Conservation (phyloP, 2,329 filamentous ascomycete species). For the Orbilia oligospora region DNA sequence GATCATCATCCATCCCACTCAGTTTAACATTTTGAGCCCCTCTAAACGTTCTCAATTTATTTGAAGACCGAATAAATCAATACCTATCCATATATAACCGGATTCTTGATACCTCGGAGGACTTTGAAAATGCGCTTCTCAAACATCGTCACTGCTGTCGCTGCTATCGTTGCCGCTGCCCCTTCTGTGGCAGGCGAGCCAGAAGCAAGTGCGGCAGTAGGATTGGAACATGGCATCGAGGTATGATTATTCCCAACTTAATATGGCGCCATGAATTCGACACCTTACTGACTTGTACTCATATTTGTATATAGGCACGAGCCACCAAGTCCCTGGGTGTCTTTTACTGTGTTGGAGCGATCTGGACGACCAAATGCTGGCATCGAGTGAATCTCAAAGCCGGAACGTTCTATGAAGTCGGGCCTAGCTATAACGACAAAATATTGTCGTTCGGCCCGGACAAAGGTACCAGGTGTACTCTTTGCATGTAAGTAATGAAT, state of each 20-base stretch:
- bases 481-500: conserved; percentile 46
- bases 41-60: conserved; percentile 11
- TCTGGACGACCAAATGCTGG: conserved; percentile 44
- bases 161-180: neutral
- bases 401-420: conserved; percentile 38
- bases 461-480: conserved; percentile 40
- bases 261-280: neutral
- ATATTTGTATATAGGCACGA: conserved; percentile 16
- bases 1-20: conserved; percentile 11
- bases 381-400: conserved; percentile 37
- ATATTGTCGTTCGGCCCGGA: conserved; percentile 49
- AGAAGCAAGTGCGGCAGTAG: conserved; percentile 11
- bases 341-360: conserved; percentile 38
- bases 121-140: conserved; percentile 38
- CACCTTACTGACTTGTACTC: neutral
- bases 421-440: conserved; percentile 30
- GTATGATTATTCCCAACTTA: neutral
- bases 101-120: conserved; percentile 3
- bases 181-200: conserved; percentile 15
- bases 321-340: conserved; percentile 37
- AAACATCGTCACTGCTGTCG: conserved; percentile 16
- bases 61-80: conserved; percentile 7
- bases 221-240: conserved; percentile 18
- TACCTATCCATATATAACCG: neutral
- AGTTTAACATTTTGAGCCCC: neutral